These are phyloP conservation scores for Bacterosira constricta DNA, from an alignment of 108 stramenopile species.

Conservation along the genomic window DNA sequence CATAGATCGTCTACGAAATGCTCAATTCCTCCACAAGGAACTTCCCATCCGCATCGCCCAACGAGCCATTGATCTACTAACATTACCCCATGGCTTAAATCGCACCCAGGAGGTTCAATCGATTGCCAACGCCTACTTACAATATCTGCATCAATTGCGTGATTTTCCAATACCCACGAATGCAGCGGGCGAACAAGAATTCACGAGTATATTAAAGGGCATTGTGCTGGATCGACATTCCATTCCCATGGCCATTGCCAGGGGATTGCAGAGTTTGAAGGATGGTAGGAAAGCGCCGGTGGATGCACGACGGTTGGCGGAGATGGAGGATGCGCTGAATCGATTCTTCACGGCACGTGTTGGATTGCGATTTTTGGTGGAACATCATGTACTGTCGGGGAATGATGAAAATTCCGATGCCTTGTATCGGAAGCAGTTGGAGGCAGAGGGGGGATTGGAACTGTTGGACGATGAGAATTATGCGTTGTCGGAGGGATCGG, in stretches of 20 bases:
- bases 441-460: constrained; percentile 33
- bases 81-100: constrained; percentile 80
- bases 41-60: constrained; percentile 93
- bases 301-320: constrained; percentile 49
- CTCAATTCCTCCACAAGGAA: constrained; percentile 88
- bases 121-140: constrained; percentile 75
- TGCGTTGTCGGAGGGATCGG: neutral
- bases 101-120: constrained; percentile 65
- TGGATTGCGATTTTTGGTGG: constrained; percentile 87
- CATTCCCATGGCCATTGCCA: constrained; percentile 77
- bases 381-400: constrained; percentile 88
- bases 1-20: constrained; percentile 77
- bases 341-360: constrained; percentile 92
- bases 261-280: constrained; percentile 55
- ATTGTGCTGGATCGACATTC: constrained; percentile 75
- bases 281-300: constrained; percentile 52
- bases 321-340: constrained; percentile 90
- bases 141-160: constrained; percentile 69
- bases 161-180: constrained; percentile 61
- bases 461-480: constrained; percentile 29
- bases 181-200: constrained; percentile 61
- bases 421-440: constrained; percentile 32
- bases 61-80: constrained; percentile 85
- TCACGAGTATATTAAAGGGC: constrained; percentile 52
- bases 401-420: constrained; percentile 42